Conservation (phyloP, 345 rosid species). For the Citrus unshiu region DNA sequence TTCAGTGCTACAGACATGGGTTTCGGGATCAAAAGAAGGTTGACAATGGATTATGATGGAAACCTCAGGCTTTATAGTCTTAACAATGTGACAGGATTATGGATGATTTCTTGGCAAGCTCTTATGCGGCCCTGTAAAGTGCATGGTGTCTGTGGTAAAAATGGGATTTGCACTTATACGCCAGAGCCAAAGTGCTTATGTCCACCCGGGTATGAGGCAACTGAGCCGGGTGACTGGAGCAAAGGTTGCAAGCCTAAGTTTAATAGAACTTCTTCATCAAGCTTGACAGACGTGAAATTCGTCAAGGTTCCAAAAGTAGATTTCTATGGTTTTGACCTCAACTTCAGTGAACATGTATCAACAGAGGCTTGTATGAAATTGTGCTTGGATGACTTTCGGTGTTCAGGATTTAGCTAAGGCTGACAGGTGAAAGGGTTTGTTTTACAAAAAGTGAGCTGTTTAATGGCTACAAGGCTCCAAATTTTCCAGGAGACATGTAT, state of each 20-base stretch:
- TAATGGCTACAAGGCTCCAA: slow-evolving; percentile 31
- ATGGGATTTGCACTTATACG: slow-evolving; percentile 35
- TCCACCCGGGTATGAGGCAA: slow-evolving; percentile 35
- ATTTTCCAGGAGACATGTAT: slow-evolving; percentile 22
- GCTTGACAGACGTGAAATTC: slow-evolving; percentile 15
- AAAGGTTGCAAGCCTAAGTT: slow-evolving; percentile 45
- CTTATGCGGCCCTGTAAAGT: slow-evolving; percentile 21
- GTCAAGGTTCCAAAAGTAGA: slow-evolving; percentile 23
- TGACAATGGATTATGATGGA: slow-evolving; percentile 38
- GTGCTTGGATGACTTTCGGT: slow-evolving; percentile 33
- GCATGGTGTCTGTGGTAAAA: slow-evolving; percentile 43
- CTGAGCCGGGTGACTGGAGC: slow-evolving; percentile 28
- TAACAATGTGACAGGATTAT: slow-evolving; percentile 13
- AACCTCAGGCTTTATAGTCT: slow-evolving; percentile 44
- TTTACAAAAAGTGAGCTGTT: slow-evolving; percentile 21
- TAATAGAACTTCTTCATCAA: slow-evolving; percentile 9
- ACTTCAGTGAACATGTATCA: neutral
- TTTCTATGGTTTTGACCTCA: slow-evolving; percentile 35
- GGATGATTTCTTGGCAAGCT: slow-evolving; percentile 40
- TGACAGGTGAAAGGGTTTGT: slow-evolving; percentile 10
- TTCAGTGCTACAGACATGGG: slow-evolving; percentile 35
- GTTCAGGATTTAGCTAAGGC: slow-evolving; percentile 36
- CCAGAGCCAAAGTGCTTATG: slow-evolving; percentile 41
- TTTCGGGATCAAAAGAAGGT: slow-evolving; percentile 34
- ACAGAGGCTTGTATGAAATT: slow-evolving; percentile 23